Percentiles rank a stretch among this genome's conserved stretches.
Conservation (phyloP, 2,329 filamentous ascomycete genomes). For the Fusarium albidum region DNA sequence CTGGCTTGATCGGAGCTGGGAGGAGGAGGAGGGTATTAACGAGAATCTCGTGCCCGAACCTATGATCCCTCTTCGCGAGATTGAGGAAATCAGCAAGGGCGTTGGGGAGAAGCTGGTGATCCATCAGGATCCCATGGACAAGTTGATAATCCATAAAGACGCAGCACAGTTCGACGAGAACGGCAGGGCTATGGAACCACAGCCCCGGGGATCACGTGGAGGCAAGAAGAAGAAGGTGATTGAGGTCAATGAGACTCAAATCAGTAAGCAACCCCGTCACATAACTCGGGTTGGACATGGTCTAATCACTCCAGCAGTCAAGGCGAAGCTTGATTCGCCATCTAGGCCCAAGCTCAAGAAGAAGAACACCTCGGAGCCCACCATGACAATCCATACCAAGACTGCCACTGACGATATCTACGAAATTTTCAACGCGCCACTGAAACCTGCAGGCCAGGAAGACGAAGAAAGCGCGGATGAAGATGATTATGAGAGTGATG, state of each 20-base stretch:
- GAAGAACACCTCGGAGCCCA: constrained; percentile 81
- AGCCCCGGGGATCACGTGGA: constrained; percentile 54
- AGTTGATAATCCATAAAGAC: constrained; percentile 37
- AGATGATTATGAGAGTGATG: constrained; percentile 75
- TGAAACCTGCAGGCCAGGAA: constrained; percentile 38
- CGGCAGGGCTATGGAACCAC: constrained; percentile 58
- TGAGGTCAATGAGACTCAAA: constrained; percentile 91
- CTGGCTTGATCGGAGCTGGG: constrained; percentile 68
- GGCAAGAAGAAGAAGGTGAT: constrained; percentile 79
- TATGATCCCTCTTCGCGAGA: constrained; percentile 39
- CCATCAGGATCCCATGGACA: constrained; percentile 40
- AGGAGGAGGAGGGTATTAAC: constrained; percentile 52
- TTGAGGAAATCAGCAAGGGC: constrained; percentile 43
- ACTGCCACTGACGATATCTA: constrained; percentile 98
- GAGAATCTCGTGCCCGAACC: constrained; percentile 44
- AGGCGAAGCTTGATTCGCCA: constrained; percentile 91
- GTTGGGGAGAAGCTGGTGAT: constrained; percentile 38
- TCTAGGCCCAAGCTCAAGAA: constrained; percentile 84
- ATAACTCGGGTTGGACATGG: background rate
- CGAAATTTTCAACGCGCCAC: constrained; percentile 91
- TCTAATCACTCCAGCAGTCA: constrained; percentile 66
- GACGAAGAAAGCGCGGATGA: constrained; percentile 62
- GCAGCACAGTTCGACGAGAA: constrained; percentile 65
- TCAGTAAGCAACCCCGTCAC: constrained; percentile 66
- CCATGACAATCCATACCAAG: constrained; percentile 96